phyloP scores from a whole-genome alignment of 2,329 filamentous ascomycete genomes.

The Escovopsis sp. region DNA sequence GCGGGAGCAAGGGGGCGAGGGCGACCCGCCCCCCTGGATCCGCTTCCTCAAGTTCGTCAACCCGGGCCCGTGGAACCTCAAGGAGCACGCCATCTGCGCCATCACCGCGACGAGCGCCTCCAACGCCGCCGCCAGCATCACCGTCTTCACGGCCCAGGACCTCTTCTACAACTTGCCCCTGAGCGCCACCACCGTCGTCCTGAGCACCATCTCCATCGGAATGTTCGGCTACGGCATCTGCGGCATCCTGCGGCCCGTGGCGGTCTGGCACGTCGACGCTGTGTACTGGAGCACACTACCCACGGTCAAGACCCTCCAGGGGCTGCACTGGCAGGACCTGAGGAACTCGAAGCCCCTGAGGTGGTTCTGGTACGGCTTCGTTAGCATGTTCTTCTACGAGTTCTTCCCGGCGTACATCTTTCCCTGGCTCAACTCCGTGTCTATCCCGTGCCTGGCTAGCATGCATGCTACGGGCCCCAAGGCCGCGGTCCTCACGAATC shows the following conservation, averaged over 20 bases:
- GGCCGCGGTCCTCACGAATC: constrained; percentile 26
- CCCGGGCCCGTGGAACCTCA: constrained; percentile 33
- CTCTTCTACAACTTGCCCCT: constrained; percentile 36
- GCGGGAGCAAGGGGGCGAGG: constrained; percentile 25
- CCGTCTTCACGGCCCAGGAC: constrained; percentile 32
- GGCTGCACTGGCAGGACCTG: constrained; percentile 35
- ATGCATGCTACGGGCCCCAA: constrained; percentile 33
- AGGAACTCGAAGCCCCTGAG: constrained; percentile 34
- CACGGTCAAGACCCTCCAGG: constrained; percentile 36
- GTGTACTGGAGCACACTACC: constrained; percentile 41
- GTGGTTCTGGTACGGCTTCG: constrained; percentile 35
- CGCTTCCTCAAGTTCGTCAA: constrained; percentile 30
- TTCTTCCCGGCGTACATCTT: constrained; percentile 39
- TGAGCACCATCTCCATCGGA: constrained; percentile 36
- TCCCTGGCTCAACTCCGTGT: constrained; percentile 39
- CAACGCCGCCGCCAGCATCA: constrained; percentile 26
- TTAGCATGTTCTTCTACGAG: constrained; percentile 33
- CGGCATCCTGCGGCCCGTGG: constrained; percentile 36
- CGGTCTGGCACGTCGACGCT: constrained; percentile 39
- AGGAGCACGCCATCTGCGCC: constrained; percentile 38
- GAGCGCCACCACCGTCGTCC: constrained; percentile 28
- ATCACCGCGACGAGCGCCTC: constrained; percentile 39
- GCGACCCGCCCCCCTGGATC: constrained; percentile 27
- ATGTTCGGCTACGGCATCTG: constrained; percentile 40
- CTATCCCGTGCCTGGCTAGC: constrained; percentile 36